Base-by-base conservation (phyloP, 495 filamentous ascomycete species). In the Aspergillus diversus region DNA sequence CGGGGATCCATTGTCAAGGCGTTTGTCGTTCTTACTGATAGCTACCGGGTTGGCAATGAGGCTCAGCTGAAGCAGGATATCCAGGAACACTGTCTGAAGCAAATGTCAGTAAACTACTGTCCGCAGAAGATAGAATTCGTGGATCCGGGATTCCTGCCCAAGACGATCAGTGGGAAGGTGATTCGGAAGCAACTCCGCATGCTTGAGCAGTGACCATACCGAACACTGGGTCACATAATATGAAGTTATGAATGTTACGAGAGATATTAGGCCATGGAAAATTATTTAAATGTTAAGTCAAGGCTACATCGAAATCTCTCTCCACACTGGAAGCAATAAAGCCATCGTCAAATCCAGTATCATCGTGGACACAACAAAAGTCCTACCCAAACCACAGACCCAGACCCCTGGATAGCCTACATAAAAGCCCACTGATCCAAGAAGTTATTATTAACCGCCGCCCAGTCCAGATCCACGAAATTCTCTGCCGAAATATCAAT, bases 401-500 rank as follows among this genome's bases (percentile, higher is more conserved):
- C 21, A 27, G 21, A 27, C 21, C 21, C 1, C 21, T 27, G 21
- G 21, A 27, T 27, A 27, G 2, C 21, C 54, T 42, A 27, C 55
- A 58, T 37, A 34, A 62, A 51, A 5, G 48, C 48, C 61, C 61
- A 63, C 39, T 54, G 55, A 21, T 63, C 55, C 32, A 58, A 31
- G 6, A 59, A 58, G 0, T 11, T 33, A 15, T 17, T 37, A 7
- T 54, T 35, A 16, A 47, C 13, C 35, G 12, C 46, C 21, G 61
- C 17, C 55, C 47, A 63, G 17, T 58, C 61, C 0, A 63, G 33
- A 47, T 48, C 55, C 7, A 16, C 27, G 5, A 52, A 47, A 0
- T 15, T 53, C 27, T 58, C 61, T 0, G 61, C 46, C 6, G 55
- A 63, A 4, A 63, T 54, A 46, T 63, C 61, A 47, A 63, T 63